Evolutionary conservation across 768 basidiomycete genomes (phyloP).

Genomic region (Amyloporia xantha): DNA sequence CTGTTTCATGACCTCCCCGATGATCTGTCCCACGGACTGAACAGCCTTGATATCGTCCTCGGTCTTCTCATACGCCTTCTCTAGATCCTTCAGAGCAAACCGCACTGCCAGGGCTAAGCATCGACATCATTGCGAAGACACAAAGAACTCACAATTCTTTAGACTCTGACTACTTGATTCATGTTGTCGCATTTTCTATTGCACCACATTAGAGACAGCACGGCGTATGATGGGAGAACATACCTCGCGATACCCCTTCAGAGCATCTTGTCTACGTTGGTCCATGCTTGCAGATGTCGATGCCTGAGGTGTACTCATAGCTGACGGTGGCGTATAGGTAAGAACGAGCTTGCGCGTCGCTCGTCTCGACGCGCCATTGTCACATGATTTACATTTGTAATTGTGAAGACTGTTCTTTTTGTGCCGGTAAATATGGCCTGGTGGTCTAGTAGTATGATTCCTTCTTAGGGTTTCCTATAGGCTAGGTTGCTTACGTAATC

Average conservation of each 20-base stretch:
- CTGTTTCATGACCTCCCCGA: conserved; percentile 98
- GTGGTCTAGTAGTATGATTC: conserved; percentile 19
- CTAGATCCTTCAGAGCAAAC: conserved; percentile 82
- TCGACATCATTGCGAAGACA: not conserved
- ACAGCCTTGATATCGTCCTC: conserved; percentile 99
- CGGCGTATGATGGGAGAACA: conserved; percentile 7
- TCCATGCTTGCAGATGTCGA: conserved; percentile 47
- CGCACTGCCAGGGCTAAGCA: conserved; percentile 52
- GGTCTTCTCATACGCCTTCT: conserved; percentile 87
- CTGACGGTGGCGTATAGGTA: not conserved
- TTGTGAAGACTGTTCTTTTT: not conserved
- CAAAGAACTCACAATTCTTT: conserved; percentile 62
- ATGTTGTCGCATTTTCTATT: conserved; percentile 91
- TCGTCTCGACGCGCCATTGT: not conserved
- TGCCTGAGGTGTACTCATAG: conserved; percentile 20
- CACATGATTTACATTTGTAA: not conserved
- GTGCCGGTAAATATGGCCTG: conserved; percentile 4
- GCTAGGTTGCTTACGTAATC: not conserved
- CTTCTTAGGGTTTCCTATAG: conserved; percentile 11
- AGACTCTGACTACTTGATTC: conserved; percentile 80
- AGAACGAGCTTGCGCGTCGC: conserved; percentile 2
- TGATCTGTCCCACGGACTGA: conserved; percentile 97
- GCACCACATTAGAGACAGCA: conserved; percentile 1
- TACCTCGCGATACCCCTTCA: conserved; percentile 75
- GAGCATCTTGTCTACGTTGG: conserved; percentile 63